Evolutionary conservation across 2,329 filamentous ascomycete species (phyloP).

Genomic region (Botrytis sinoallii): DNA sequence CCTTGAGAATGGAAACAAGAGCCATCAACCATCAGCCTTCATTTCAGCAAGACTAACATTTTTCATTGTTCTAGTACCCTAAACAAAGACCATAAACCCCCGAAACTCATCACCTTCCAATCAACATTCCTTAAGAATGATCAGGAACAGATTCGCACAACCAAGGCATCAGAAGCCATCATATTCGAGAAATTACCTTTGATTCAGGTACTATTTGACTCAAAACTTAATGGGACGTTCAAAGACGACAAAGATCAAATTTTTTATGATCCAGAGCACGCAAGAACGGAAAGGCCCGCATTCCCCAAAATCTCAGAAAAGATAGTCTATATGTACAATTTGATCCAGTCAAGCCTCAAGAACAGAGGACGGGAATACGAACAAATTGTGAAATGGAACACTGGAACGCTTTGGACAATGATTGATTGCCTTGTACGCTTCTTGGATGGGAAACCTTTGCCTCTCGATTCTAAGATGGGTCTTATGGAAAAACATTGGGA

Average conservation of each 20-base stretch:
- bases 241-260: background rate
- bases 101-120: background rate
- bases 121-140: background rate
- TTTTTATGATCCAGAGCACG: background rate
- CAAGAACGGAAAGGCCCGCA: background rate
- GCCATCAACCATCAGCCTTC: background rate
- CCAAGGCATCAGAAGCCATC: background rate
- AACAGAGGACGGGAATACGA: background rate
- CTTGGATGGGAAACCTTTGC: background rate
- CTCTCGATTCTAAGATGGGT: background rate
- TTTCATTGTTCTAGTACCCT: background rate
- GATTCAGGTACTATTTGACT: background rate
- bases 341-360: background rate
- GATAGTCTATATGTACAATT: background rate
- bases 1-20: too few species aligned
- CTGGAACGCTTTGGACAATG: background rate
- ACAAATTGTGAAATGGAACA: background rate
- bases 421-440: background rate
- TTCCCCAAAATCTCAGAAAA: background rate
- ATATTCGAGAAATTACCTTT: background rate
- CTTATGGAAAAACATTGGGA: background rate
- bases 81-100: background rate
- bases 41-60: background rate
- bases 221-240: background rate
- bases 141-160: background rate